phyloP scores from a whole-genome alignment of 495 filamentous ascomycete genomes.

The Ramalina intermedia region DNA sequence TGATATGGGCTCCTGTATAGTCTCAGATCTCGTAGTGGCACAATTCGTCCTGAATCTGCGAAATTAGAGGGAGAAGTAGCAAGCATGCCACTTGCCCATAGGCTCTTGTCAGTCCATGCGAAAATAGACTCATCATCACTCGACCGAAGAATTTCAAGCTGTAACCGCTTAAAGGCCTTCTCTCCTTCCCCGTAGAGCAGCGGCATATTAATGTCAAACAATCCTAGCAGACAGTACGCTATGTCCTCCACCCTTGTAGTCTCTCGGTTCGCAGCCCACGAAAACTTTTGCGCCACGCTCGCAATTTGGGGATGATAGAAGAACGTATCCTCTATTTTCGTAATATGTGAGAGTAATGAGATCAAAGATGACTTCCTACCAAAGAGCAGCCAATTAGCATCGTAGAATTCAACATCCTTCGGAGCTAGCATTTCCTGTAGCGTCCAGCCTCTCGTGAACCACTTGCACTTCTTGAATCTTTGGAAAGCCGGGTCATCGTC shows the following conservation, averaged over 20 bases:
- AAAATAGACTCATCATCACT: constrained; percentile 14
- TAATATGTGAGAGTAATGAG: constrained; percentile 7
- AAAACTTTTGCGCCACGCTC: constrained; percentile 11
- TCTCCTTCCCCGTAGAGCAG: constrained; percentile 16
- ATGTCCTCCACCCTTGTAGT: constrained; percentile 15
- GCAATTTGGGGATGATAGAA: no score
- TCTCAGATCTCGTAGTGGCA: no score
- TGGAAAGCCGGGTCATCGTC: no score
- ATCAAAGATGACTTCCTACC: constrained; percentile 11
- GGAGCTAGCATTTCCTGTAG: constrained; percentile 24
- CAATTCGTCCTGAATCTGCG: no score
- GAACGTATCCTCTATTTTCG: not conserved
- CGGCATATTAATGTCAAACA: constrained; percentile 18
- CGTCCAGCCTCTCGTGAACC: constrained; percentile 26
- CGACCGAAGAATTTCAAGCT: constrained; percentile 14
- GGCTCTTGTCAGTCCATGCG: constrained; percentile 5
- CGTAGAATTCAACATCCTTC: constrained; percentile 10
- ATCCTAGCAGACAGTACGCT: constrained; percentile 19
- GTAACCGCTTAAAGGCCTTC: constrained; percentile 13
- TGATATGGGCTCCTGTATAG: no score
- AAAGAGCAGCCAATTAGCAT: constrained; percentile 10
- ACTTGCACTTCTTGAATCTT: constrained; percentile 11
- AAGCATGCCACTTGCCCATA: not conserved
- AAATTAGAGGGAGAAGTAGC: no score
- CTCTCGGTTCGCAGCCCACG: constrained; percentile 13